These are phyloP conservation scores for Camellia sinensis DNA, from an alignment of 148 eudicot species.

Conservation along the genomic window DNA sequence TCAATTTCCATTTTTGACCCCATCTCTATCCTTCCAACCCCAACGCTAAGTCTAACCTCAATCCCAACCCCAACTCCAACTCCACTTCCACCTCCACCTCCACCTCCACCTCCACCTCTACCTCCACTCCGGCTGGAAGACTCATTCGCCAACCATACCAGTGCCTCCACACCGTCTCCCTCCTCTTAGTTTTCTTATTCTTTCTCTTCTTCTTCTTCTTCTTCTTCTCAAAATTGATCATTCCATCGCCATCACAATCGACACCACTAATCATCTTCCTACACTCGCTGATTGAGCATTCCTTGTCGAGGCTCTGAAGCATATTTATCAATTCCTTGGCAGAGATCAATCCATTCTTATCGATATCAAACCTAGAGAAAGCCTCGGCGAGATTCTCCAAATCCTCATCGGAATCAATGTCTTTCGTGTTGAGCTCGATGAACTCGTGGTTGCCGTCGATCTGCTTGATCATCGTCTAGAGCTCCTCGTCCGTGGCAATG, in stretches of 20 bases:
- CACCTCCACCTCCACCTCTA: too few species aligned
- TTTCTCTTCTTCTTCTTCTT: too few species aligned
- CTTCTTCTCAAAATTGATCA: slow-evolving; percentile 27
- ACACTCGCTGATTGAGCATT: slow-evolving; percentile 41
- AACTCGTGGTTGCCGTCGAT: slow-evolving; percentile 54
- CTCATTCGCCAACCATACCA: too few species aligned
- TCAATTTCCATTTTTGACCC: too few species aligned
- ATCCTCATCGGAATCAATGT: slow-evolving; percentile 34
- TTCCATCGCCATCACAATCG: slow-evolving; percentile 51
- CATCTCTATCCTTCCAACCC: too few species aligned
- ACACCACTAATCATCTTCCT: slow-evolving; percentile 45
- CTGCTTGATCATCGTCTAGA: slow-evolving; percentile 32
- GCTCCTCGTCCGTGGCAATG: slow-evolving; percentile 30
- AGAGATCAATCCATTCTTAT: slow-evolving; percentile 40
- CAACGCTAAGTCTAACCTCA: too few species aligned
- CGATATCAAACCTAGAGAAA: slow-evolving; percentile 41
- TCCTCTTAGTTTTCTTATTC: too few species aligned
- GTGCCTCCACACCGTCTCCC: too few species aligned
- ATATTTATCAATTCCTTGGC: slow-evolving; percentile 44
- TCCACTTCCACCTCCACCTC: too few species aligned
- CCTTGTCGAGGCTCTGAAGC: slow-evolving; percentile 40
- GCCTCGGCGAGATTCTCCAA: slow-evolving; percentile 41
- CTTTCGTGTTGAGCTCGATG: slow-evolving; percentile 47
- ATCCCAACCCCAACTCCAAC: too few species aligned
- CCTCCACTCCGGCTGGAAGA: too few species aligned